Base-by-base conservation (phyloP, 148 eudicot genomes). In the Dysphania ambrosioides region DNA sequence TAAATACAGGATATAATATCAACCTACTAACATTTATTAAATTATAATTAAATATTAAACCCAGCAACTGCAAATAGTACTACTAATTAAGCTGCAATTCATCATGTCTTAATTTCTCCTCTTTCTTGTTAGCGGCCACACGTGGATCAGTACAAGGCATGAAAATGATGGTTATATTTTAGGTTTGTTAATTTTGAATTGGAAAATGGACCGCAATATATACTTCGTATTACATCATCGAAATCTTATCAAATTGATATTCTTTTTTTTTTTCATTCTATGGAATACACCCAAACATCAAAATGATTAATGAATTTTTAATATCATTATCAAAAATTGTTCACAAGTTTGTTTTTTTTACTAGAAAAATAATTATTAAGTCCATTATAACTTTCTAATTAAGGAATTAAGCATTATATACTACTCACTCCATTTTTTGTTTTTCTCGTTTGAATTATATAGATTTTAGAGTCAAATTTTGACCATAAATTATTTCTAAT, bases 111-210 rank as follows among this genome's bases (percentile, higher is more conserved):
- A 59, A 24, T 59, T 9, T 58, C 53, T 9, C 5, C 7, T 36
- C 4, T 35, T 36, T 66, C 6, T 66, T 38, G 70, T 66, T 30
- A 66, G 8, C 42, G 12, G 6, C 18, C 49, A 66, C 70, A 66
- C 51, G 70, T 66, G 51, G 70, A 66, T 66, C 19, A 21, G 51
- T 66, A 66, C 70, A 32, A 38, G 51, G 70, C 70, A 66, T 38
- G 70, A 66, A 38, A 40, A n/a, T 9, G 70, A 66, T 38, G 34
- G 18, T 21, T 16, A n/a, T 35, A 66, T 36, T 9, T 6, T 21
- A 66, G 24, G n/a, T 34, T 38, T 24, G 8, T 66, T 23, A 35
- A 66, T 7, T 8, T 8, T 59, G 32, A 27, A 59, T 4, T 59
- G 32, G 27, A 21, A 27, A n/a, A 35, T 66, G 27, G 49, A 38